Evolutionary conservation across 139 green algal species (phyloP), one percentile per base, ranked within the genome.

Genomic region (Chlorella vulgaris): DNA sequence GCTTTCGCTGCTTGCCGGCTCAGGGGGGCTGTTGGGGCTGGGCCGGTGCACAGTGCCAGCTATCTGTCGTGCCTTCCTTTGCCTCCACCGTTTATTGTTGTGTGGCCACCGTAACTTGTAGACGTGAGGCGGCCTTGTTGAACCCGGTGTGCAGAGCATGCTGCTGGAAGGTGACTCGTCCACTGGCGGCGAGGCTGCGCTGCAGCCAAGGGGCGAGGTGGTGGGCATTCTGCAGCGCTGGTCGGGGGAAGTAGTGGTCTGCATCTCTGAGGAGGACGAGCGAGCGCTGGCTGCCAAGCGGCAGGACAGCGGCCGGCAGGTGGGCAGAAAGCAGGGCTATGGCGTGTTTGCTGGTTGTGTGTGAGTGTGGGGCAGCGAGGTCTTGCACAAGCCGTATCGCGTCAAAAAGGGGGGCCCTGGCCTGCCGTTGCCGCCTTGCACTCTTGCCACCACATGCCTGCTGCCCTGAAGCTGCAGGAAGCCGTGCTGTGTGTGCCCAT

Each of bases 201-300:
- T 80, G 74, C 71, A 67, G 50, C 91, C 91, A 28, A 92, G 83
- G 0, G 94, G 90, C 2, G 83, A 86, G 3, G 94, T 97, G 26
- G 89, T 97, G 7, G 93, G 87, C 58, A 88, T 96, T 28, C 85
- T 95, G 60, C 87, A 89, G 62, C 89, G 92, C 66, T 91, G 87
- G 68, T 93, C 63, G 2, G 73, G 35, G 22, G 83, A 90, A 36
- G 60, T 88, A 2, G 88, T 91, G 35, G 85, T 70, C 2, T 88
- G 78, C 78, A 66, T 91, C 1, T 43, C 63, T 2, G 78, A 84
- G 47, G 70, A 81, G 13, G 83, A 90, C 21, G 77, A 90, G 53
- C 43, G 38, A 3, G 86, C 77, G 21, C 68, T 86, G 66, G 55
- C 22, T 4, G 69, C 40, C 40, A 65, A 39, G 21, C 36, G 29